Conservation (phyloP, 164 flowering plant species). For the Akebia trifoliata region DNA sequence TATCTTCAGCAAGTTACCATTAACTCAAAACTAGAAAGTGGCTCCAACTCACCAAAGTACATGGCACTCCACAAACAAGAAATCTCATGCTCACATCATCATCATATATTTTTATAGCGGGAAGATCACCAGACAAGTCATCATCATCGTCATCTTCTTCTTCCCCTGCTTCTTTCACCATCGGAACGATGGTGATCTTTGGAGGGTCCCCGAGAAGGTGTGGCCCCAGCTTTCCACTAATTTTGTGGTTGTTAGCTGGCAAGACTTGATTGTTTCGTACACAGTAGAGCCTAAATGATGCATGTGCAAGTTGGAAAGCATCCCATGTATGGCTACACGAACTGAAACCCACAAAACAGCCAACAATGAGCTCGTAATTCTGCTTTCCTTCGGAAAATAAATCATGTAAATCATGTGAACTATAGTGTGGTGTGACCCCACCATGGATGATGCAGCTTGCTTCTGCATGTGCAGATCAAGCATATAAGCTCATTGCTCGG, state of each 20-base stretch:
- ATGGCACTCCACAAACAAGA: slow-evolving; percentile 81
- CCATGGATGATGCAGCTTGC: neutral
- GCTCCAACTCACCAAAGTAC: slow-evolving; percentile 48
- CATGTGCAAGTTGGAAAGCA: slow-evolving; percentile 89
- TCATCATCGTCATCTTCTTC: slow-evolving; percentile 60
- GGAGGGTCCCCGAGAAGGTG: slow-evolving; percentile 81
- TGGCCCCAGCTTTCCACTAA: slow-evolving; percentile 51
- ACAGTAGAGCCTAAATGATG: slow-evolving; percentile 82
- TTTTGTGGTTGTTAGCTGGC: slow-evolving; percentile 32
- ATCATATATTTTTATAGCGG: slow-evolving; percentile 81
- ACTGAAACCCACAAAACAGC: slow-evolving; percentile 35
- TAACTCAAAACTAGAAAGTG: neutral
- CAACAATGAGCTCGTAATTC: neutral
- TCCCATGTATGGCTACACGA: slow-evolving; percentile 92
- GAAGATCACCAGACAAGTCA: slow-evolving; percentile 40
- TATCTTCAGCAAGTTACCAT: neutral
- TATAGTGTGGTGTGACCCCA: neutral
- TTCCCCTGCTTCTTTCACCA: slow-evolving; percentile 51
- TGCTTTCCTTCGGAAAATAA: neutral
- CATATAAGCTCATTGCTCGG: no score
- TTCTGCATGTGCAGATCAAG: no score
- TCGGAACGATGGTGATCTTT: slow-evolving; percentile 45
- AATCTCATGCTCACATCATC: slow-evolving; percentile 80
- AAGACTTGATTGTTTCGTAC: slow-evolving; percentile 41
- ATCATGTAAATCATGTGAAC: neutral